These are phyloP conservation scores for Blastocystis sp. DNA, from an alignment of 352 stramenopile genomes.

Conservation along the genomic window DNA sequence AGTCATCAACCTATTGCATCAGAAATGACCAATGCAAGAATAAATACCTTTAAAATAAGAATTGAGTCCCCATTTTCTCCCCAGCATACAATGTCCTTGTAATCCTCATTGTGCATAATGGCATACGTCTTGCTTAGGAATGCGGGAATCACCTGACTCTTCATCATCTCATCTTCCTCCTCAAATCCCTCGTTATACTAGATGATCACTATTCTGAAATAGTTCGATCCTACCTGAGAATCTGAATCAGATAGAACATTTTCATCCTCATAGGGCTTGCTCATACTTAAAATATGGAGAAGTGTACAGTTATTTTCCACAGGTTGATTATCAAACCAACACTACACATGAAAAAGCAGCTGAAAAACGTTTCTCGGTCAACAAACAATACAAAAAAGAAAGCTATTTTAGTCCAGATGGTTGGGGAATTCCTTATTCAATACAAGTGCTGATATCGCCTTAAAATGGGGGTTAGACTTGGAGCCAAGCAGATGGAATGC, in stretches of 20 bases:
- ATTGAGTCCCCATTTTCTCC: constrained; percentile 74
- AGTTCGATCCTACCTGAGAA: neutral
- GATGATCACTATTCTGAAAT: neutral
- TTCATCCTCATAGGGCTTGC: constrained; percentile 4
- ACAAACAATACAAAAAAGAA: neutral
- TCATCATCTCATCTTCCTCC: constrained; percentile 58
- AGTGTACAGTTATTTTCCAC: neutral
- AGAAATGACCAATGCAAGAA: neutral
- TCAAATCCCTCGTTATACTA: constrained; percentile 60
- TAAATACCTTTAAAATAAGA: constrained; percentile 65
- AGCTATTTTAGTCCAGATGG: constrained; percentile 6
- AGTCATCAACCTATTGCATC: constrained; percentile 69
- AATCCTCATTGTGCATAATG: constrained; percentile 75
- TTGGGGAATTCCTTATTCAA: constrained; percentile 20
- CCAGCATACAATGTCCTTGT: constrained; percentile 72
- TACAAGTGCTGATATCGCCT: constrained; percentile 37
- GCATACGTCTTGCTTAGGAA: constrained; percentile 83
- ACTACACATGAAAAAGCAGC: neutral
- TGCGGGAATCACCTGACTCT: constrained; percentile 66
- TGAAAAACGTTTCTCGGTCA: neutral
- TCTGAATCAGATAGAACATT: constrained; percentile 21
- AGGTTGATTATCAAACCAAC: neutral
- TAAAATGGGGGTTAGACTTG: constrained; percentile 42
- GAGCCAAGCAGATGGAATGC: constrained; percentile 41
- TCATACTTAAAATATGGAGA: neutral